phyloP scores from a whole-genome alignment of 2,329 filamentous ascomycete genomes.

The Claviceps sp. region DNA sequence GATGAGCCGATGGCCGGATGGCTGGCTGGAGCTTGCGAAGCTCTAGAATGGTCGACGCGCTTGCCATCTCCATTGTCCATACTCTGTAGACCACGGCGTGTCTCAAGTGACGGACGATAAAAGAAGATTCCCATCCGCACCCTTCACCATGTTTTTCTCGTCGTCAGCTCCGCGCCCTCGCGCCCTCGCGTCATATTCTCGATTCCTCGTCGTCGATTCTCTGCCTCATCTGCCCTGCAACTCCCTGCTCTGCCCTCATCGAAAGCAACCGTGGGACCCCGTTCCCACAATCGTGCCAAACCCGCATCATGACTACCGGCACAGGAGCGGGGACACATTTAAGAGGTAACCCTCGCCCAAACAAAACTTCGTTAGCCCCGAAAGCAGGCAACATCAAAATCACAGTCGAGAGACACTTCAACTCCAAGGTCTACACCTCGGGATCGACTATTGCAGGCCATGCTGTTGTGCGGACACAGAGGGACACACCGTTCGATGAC shows the following conservation, averaged over 20 bases:
- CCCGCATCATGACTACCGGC: slow-evolving; percentile 1
- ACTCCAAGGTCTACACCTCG: slow-evolving; percentile 42
- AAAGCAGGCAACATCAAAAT: slow-evolving; percentile 25
- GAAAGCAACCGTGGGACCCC: too few relatives aligned
- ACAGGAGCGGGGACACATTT: background rate
- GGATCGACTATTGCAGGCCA: slow-evolving; percentile 37
- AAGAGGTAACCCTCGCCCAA: background rate
- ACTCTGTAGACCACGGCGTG: slow-evolving; percentile 9
- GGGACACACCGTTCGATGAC: slow-evolving; percentile 34
- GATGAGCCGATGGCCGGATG: background rate
- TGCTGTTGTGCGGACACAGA: slow-evolving; percentile 30
- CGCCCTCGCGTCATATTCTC: background rate
- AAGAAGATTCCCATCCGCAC: slow-evolving; percentile 7
- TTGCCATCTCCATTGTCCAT: background rate
- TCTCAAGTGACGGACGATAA: slow-evolving; percentile 5
- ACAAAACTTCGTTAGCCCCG: background rate
- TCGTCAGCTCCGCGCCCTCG: background rate
- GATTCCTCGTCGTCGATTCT: background rate
- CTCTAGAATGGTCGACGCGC: slow-evolving; percentile 5
- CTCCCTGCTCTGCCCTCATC: background rate
- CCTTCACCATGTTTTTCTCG: background rate
- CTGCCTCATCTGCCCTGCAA: background rate
- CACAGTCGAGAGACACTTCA: slow-evolving; percentile 39
- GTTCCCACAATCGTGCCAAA: background rate
- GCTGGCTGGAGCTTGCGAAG: slow-evolving; percentile 3